Evolutionary conservation across 2,329 filamentous ascomycete species (phyloP), one percentile per base, ranked within the genome.

Genomic region (Aureobasidium sp.): DNA sequence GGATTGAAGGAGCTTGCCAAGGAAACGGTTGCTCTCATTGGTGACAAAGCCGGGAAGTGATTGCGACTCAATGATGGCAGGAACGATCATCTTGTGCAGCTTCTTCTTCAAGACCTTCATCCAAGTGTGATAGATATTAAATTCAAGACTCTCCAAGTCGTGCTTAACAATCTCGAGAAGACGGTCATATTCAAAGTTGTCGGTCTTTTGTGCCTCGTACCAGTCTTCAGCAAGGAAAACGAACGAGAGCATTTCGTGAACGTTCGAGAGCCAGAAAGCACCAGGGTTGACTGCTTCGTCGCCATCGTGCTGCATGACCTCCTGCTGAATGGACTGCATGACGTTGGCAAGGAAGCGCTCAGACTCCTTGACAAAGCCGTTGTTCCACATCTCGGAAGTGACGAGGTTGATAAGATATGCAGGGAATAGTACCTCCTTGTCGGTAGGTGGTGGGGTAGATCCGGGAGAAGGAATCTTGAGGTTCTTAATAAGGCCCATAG

Each of bases 51-150:
- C 94, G 57, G 94, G 94, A 65, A 99, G 85, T 27, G 94, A 97
- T 76, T 99, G 94, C 52, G 93, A 97, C 76, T 99, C 94, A 71
- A 99, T 99, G 74, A 99, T 99, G 61, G 94, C 94, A 1, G 94
- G 94, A 59, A 99, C 96, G 71, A 99, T 95, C 94, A 99, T 99
- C 84, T 97, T 97, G 71, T 95, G 91, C 66, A 99, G 83, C 79
- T 96, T 96, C 85, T 97, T 97, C 84, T 99, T 99, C 71, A 99
- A 80, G 62, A 97, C 90, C 82, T 99, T 99, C 94, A 99, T 99
- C 94, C 94, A 99, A 29, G 94, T 99, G 78, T 99, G 94, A 77
- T 99, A 99, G 70, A 99, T 99, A 80, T 99, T 99, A 81, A 99
- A 99, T 78, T 99, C 94, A 66, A 99, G 82, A 76, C 90, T 96